Evolutionary conservation across 2,329 filamentous ascomycete species (phyloP).

Genomic region (Arthroderma sp.): DNA sequence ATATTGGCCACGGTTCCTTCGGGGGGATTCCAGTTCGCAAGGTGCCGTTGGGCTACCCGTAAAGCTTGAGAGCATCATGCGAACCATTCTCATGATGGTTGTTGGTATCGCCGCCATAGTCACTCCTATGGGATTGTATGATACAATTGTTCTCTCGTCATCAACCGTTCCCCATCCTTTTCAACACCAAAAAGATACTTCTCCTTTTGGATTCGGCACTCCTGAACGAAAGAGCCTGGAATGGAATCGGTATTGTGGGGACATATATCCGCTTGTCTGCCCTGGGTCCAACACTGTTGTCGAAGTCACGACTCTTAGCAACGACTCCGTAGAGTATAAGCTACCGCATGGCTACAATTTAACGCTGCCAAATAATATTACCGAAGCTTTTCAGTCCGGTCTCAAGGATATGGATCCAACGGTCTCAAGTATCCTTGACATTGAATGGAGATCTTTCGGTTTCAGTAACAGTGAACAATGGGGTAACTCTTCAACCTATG

Average conservation of each 20-base stretch:
- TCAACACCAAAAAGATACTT: slow-evolving; percentile 25
- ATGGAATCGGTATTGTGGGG: slow-evolving; percentile 23
- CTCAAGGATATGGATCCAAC: slow-evolving; percentile 15
- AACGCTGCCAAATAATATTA: slow-evolving; percentile 22
- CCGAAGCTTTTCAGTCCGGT: slow-evolving; percentile 29
- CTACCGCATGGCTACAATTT: slow-evolving; percentile 18
- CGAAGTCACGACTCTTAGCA: slow-evolving; percentile 11
- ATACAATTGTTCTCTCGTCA: slow-evolving; percentile 19
- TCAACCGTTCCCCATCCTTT: slow-evolving; percentile 18
- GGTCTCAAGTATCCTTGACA: slow-evolving; percentile 33
- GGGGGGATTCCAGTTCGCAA: slow-evolving; percentile 23
- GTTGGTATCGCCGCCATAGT: slow-evolving; percentile 30
- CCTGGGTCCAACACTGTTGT: slow-evolving; percentile 14
- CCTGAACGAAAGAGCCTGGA: slow-evolving; percentile 20
- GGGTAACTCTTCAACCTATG: slow-evolving; percentile 21
- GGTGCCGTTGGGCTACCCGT: slow-evolving; percentile 20
- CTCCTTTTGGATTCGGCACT: slow-evolving; percentile 29
- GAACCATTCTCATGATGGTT: slow-evolving; percentile 13
- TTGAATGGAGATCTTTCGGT: slow-evolving; percentile 23
- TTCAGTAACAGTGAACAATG: slow-evolving; percentile 11
- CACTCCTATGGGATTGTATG: slow-evolving; percentile 35
- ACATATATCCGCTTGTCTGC: slow-evolving; percentile 10
- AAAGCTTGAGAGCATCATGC: slow-evolving; percentile 15
- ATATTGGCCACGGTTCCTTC: slow-evolving; percentile 31
- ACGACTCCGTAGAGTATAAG: slow-evolving; percentile 11